phyloP scores from a whole-genome alignment of 2,329 filamentous ascomycete genomes.

The Fusarium duplospermum region DNA sequence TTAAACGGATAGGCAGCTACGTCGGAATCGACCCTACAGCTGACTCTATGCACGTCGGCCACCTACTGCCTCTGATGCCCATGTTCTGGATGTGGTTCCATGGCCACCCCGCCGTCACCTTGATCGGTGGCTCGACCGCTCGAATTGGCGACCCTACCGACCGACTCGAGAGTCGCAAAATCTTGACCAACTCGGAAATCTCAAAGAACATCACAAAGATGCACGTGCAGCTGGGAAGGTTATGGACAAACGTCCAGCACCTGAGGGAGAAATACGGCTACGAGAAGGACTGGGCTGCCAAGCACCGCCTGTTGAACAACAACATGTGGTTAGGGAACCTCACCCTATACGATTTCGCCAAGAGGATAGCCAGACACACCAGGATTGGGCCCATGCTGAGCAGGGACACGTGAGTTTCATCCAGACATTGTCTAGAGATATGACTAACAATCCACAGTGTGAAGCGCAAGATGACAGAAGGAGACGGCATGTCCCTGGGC shows the following conservation, averaged over 20 bases:
- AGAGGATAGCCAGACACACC: constrained; percentile 77
- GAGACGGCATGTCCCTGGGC: constrained; percentile 92
- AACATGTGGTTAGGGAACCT: constrained; percentile 82
- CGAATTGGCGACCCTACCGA: constrained; percentile 84
- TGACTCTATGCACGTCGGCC: constrained; percentile 81
- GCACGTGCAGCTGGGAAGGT: constrained; percentile 74
- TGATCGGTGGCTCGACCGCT: constrained; percentile 80
- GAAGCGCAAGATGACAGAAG: constrained; percentile 83
- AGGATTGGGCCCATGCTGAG: constrained; percentile 88
- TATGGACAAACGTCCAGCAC: constrained; percentile 79
- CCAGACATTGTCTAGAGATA: neutral
- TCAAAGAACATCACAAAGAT: constrained; percentile 75
- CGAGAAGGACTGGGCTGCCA: constrained; percentile 72
- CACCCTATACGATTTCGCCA: constrained; percentile 79
- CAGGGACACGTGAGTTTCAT: constrained; percentile 79
- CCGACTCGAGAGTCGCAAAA: constrained; percentile 71
- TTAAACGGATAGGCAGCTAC: constrained; percentile 78
- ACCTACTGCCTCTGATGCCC: constrained; percentile 84
- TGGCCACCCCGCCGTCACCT: constrained; percentile 74
- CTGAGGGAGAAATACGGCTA: constrained; percentile 76
- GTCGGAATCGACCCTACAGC: constrained; percentile 87
- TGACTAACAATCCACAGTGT: constrained; percentile 59
- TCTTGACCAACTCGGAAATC: constrained; percentile 62
- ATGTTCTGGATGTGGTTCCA: constrained; percentile 87
- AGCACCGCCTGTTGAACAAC: constrained; percentile 81